These are phyloP conservation scores for Trichoderma arundinaceum DNA, from an alignment of 2,329 filamentous ascomycete genomes.

Conservation along the genomic window DNA sequence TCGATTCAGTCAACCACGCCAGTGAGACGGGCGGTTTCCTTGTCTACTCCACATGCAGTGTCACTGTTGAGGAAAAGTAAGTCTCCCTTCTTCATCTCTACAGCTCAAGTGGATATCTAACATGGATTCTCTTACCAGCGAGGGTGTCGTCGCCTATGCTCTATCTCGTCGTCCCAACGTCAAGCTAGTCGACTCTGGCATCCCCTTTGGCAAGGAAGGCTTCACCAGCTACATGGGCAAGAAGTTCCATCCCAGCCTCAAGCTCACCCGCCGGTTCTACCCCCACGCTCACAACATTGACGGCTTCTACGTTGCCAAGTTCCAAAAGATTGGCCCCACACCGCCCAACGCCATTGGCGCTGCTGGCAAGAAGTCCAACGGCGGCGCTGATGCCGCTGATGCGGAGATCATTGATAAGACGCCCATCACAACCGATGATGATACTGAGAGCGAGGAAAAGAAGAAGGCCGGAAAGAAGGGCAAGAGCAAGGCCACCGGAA, in stretches of 20 bases:
- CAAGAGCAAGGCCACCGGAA: constrained; percentile 36
- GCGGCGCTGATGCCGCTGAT: constrained; percentile 33
- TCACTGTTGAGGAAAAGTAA: constrained; percentile 81
- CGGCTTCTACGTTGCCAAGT: constrained; percentile 97
- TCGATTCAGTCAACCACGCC: constrained; percentile 90
- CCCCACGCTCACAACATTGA: constrained; percentile 94
- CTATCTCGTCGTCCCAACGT: constrained; percentile 92
- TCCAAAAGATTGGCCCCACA: constrained; percentile 87
- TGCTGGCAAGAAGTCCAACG: constrained; percentile 43
- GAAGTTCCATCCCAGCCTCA: constrained; percentile 84
- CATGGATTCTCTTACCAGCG: constrained; percentile 44
- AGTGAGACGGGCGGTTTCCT: constrained; percentile 94
- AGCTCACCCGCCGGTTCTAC: constrained; percentile 83
- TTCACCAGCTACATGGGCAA: constrained; percentile 93
- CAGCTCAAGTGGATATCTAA: not conserved
- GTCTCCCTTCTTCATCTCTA: not conserved
- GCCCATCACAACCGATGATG: constrained; percentile 62
- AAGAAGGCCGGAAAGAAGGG: constrained; percentile 8
- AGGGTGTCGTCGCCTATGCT: constrained; percentile 91
- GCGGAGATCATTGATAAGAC: constrained; percentile 69
- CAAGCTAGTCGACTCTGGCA: constrained; percentile 86
- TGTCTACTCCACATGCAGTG: constrained; percentile 95
- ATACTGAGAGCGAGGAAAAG: constrained; percentile 50
- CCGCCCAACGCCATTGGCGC: constrained; percentile 56
- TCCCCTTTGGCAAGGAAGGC: constrained; percentile 89